phyloP scores from a whole-genome alignment of 2,329 filamentous ascomycete genomes.

The Epichloe bromicola region DNA sequence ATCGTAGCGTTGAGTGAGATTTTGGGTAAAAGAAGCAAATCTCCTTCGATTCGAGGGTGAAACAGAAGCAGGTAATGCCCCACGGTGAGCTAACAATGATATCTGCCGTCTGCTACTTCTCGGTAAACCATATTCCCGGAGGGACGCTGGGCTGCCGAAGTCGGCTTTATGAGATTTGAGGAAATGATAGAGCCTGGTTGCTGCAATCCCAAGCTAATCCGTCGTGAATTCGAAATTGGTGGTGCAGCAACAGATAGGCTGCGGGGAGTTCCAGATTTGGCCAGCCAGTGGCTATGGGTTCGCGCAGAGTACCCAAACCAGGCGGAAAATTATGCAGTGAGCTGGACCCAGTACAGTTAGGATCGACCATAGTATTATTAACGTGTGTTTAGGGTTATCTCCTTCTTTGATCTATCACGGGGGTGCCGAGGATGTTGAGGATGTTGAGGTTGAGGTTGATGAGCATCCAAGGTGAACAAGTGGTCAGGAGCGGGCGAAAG shows the following conservation, averaged over 20 bases:
- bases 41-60: neutral
- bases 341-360: no score
- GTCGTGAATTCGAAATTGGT: neutral
- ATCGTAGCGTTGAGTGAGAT: slow-evolving; percentile 11
- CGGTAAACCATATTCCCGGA: neutral
- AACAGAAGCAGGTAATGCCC: neutral
- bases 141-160: neutral
- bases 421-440: neutral
- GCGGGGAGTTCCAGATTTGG: neutral
- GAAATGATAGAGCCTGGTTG: neutral
- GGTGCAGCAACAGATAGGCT: neutral
- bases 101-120: neutral
- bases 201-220: neutral
- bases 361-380: neutral
- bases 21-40: neutral
- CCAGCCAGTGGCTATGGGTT: neutral
- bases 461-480: neutral
- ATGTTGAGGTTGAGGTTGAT: neutral
- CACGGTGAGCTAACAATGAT: neutral
- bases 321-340: no score
- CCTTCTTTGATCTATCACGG: neutral
- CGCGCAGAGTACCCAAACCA: neutral
- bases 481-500: no score
- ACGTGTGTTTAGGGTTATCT: neutral
- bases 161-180: neutral